Conservation (phyloP, 2,329 filamentous ascomycete species). For the Aspergillus phoenicis region DNA sequence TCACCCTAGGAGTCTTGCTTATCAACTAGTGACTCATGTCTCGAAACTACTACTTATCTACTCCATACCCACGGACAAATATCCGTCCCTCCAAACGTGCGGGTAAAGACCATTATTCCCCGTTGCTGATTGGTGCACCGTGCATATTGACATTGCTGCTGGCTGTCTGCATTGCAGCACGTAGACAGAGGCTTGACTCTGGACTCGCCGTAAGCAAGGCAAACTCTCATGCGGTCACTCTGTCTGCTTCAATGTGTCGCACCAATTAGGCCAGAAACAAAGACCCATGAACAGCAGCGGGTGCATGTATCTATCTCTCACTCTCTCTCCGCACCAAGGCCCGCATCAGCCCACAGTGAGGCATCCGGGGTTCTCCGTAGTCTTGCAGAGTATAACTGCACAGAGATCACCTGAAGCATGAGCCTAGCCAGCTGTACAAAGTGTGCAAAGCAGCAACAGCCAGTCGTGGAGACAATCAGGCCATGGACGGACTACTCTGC, state of each 20-base stretch:
- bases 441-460: neutral
- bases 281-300: neutral
- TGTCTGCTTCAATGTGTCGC: neutral
- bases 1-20: neutral
- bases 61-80: neutral
- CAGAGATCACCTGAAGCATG: neutral
- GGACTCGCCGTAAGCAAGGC: neutral
- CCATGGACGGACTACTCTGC: neutral
- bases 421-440: neutral
- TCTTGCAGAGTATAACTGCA: neutral
- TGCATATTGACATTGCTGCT: neutral
- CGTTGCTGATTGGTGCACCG: neutral
- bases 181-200: neutral
- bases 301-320: neutral
- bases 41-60: neutral
- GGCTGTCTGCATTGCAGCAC: neutral
- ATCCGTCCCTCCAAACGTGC: neutral
- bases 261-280: neutral
- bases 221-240: neutral
- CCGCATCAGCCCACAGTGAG: conserved; percentile 1
- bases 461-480: neutral
- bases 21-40: neutral
- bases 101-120: neutral
- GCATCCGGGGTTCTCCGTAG: neutral
- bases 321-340: neutral